These are phyloP conservation scores for Phytophthora melonis DNA, from an alignment of 352 stramenopile species.

Conservation along the genomic window DNA sequence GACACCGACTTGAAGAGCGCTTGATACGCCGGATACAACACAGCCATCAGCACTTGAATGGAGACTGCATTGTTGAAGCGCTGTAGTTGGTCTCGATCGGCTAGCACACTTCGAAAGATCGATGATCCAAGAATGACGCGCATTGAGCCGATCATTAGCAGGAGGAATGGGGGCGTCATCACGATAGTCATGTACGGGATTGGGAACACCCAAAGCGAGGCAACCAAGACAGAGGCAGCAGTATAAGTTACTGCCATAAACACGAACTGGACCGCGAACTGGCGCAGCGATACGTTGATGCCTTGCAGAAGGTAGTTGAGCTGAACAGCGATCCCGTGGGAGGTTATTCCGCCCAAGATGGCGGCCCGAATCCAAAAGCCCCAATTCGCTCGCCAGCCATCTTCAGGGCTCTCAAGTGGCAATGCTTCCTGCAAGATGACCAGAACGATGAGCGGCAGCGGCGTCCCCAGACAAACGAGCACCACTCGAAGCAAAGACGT, in stretches of 20 bases:
- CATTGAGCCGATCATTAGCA: constrained; percentile 7
- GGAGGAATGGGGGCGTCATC: constrained; percentile 12
- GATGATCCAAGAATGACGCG: constrained; percentile 7
- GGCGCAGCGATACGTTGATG: constrained; percentile 8
- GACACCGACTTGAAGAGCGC: constrained; percentile 21
- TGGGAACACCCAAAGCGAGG: constrained; percentile 25
- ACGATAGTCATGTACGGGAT: constrained; percentile 34
- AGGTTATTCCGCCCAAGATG: constrained; percentile 2
- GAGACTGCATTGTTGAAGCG: constrained; percentile 6
- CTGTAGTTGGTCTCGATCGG: constrained; percentile 10
- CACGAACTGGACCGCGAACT: constrained; percentile 8
- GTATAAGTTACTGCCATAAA: constrained; percentile 12
- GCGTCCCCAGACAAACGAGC: constrained; percentile 24
- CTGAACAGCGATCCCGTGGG: constrained; percentile 11
- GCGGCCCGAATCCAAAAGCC: constrained; percentile 31
- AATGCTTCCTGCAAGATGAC: constrained; percentile 24
- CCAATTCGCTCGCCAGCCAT: constrained; percentile 32
- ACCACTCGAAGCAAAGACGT: constrained; percentile 25
- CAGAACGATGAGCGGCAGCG: constrained; percentile 28
- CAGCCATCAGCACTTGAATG: constrained; percentile 21
- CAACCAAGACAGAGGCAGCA: constrained; percentile 3
- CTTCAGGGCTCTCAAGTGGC: constrained; percentile 15
- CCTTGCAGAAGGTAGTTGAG: constrained; percentile 13
- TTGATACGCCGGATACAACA: constrained; percentile 40
- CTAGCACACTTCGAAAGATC: constrained; percentile 11